A percentile compares a stretch with the other conserved stretches of the same genome.
Conservation (phyloP, 108 stramenopile species). For the Craspedostauros australis region DNA sequence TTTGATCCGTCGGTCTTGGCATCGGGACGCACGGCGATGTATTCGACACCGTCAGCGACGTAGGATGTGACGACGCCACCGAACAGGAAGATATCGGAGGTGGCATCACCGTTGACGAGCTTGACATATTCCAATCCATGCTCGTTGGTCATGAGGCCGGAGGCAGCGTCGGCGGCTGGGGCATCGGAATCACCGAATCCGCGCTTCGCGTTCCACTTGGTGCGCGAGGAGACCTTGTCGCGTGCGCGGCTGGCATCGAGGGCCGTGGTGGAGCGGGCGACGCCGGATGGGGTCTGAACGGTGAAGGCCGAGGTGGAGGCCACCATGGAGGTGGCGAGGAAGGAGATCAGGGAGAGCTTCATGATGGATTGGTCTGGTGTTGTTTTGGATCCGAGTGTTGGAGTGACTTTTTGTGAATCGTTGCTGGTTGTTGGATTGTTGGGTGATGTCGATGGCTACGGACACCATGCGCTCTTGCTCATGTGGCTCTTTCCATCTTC, state of each 20-base stretch:
- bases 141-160: constrained; percentile 65
- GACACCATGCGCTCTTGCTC: too few relatives aligned
- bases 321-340: constrained; percentile 23
- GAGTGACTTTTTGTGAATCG: too few relatives aligned
- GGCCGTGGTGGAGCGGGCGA: not conserved
- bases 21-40: constrained; percentile 93
- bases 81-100: constrained; percentile 69
- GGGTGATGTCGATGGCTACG: too few relatives aligned
- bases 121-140: constrained; percentile 75
- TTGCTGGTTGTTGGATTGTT: too few relatives aligned
- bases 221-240: constrained; percentile 52
- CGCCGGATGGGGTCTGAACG: constrained; percentile 7
- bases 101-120: constrained; percentile 49
- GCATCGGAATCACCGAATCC: constrained; percentile 30
- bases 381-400: too few relatives aligned
- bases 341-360: constrained; percentile 42
- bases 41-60: constrained; percentile 72
- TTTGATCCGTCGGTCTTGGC: constrained; percentile 96
- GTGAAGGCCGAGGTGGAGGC: constrained; percentile 38
- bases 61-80: constrained; percentile 81
- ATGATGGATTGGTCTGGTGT: constrained; percentile 23
- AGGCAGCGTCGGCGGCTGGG: constrained; percentile 11
- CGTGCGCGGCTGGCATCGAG: constrained; percentile 46
- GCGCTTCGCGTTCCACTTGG: constrained; percentile 64
- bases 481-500: too few relatives aligned